Conservation (phyloP, 2,329 filamentous ascomycete genomes). For the Aspergillus sp. region DNA sequence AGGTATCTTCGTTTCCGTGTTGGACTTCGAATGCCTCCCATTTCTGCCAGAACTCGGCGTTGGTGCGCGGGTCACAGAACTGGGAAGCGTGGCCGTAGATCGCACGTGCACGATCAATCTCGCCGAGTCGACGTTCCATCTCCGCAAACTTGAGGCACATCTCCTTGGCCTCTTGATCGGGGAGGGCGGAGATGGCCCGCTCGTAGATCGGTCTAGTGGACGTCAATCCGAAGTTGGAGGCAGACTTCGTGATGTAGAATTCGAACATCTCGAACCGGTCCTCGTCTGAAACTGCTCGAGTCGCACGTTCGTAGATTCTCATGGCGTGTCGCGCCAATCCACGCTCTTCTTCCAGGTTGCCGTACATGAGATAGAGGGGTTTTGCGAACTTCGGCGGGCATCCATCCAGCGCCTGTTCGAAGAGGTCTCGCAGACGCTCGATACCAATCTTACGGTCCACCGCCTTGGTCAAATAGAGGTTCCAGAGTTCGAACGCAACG, state of each 20-base stretch:
- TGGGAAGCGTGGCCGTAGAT: constrained; percentile 97
- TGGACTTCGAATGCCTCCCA: constrained; percentile 98
- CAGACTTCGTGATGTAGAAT: constrained; percentile 98
- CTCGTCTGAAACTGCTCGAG: constrained; percentile 88
- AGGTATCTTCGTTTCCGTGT: constrained; percentile 98
- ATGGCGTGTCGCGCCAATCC: constrained; percentile 94
- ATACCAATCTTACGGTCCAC: constrained; percentile 95
- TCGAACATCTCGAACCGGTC: constrained; percentile 98
- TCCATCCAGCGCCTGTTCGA: constrained; percentile 93
- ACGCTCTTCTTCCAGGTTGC: constrained; percentile 91
- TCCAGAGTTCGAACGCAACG: constrained; percentile 98
- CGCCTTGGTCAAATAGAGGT: constrained; percentile 94
- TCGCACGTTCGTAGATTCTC: constrained; percentile 98
- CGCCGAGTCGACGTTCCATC: constrained; percentile 86
- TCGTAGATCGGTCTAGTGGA: constrained; percentile 96
- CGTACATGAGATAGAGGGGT: constrained; percentile 96
- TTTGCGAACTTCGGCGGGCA: constrained; percentile 96
- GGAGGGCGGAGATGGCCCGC: constrained; percentile 86
- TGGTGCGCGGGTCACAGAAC: constrained; percentile 92
- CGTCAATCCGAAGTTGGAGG: constrained; percentile 93
- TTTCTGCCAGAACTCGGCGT: constrained; percentile 87
- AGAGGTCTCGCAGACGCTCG: constrained; percentile 87
- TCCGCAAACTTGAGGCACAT: constrained; percentile 99
- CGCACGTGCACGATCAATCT: constrained; percentile 90
- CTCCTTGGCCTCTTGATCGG: constrained; percentile 86